A percentile compares a stretch with the other conserved stretches of the same genome.
phyloP scores from a whole-genome alignment of 2,329 filamentous ascomycete genomes.

The Exophiala alcalophila region DNA sequence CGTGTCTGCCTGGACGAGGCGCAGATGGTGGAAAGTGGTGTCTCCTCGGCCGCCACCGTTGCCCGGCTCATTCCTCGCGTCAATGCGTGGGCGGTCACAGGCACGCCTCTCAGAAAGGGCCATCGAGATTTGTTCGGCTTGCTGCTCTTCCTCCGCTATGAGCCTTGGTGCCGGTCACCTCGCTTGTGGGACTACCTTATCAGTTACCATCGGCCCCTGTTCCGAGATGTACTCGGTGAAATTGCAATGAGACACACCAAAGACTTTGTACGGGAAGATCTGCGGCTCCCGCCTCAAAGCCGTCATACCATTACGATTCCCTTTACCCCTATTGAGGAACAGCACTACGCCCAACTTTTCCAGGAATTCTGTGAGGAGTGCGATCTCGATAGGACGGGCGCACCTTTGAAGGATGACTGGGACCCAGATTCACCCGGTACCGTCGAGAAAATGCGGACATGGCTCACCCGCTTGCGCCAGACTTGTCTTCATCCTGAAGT shows the following conservation, averaged over 20 bases:
- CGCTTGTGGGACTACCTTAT: slow-evolving; percentile 68
- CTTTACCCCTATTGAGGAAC: slow-evolving; percentile 85
- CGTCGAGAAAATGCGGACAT: slow-evolving; percentile 72
- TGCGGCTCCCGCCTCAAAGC: slow-evolving; percentile 76
- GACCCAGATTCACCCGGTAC: slow-evolving; percentile 56
- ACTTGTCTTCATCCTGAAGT: slow-evolving; percentile 84
- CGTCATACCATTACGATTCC: slow-evolving; percentile 85
- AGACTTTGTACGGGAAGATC: slow-evolving; percentile 71
- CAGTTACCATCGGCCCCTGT: slow-evolving; percentile 58
- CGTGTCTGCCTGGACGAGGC: slow-evolving; percentile 67
- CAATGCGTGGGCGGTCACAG: slow-evolving; percentile 89
- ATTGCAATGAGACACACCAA: slow-evolving; percentile 86
- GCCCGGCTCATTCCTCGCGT: slow-evolving; percentile 75
- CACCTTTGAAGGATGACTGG: slow-evolving; percentile 62
- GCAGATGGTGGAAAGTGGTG: slow-evolving; percentile 89
- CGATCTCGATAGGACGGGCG: slow-evolving; percentile 62
- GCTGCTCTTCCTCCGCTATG: slow-evolving; percentile 73
- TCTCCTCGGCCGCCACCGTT: slow-evolving; percentile 77
- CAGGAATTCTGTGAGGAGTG: slow-evolving; percentile 70
- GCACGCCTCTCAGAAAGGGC: slow-evolving; percentile 80
- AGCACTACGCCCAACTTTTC: slow-evolving; percentile 77
- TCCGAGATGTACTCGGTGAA: slow-evolving; percentile 65
- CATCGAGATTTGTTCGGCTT: slow-evolving; percentile 77
- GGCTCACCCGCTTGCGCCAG: slow-evolving; percentile 74
- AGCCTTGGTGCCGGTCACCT: slow-evolving; percentile 67